These are phyloP conservation scores for Caryopteris hybrid DNA, from an alignment of 305 asterid genomes.

Conservation along the genomic window DNA sequence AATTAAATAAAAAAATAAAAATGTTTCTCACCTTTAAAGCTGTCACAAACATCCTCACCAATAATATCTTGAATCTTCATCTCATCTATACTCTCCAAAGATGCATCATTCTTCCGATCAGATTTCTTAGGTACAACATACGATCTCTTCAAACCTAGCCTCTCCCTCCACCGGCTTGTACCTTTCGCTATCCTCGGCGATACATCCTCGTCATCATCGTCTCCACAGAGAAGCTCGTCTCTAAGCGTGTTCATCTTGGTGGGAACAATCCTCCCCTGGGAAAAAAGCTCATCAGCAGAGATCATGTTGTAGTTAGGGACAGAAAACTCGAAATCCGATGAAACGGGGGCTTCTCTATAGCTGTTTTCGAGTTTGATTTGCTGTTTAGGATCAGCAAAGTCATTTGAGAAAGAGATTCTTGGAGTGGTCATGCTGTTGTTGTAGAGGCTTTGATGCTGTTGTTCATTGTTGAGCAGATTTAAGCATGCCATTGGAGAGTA, in stretches of 20 bases:
- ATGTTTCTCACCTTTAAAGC: constrained; percentile 24
- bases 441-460: constrained; percentile 43
- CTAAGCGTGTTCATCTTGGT: constrained; percentile 47
- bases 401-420: constrained; percentile 91
- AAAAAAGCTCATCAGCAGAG: constrained; percentile 79
- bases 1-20: too few relatives aligned
- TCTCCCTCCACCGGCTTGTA: constrained; percentile 67
- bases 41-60: constrained; percentile 16
- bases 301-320: constrained; percentile 45
- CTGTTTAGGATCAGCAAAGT: constrained; percentile 59
- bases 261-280: constrained; percentile 67
- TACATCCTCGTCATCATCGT: constrained; percentile 36
- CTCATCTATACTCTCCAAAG: constrained; percentile 59
- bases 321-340: constrained; percentile 73
- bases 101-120: constrained; percentile 35
- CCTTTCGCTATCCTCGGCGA: constrained; percentile 30
- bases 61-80: constrained; percentile 22
- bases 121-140: constrained; percentile 36
- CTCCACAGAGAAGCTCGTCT: constrained; percentile 66
- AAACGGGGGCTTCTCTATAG: constrained; percentile 86
- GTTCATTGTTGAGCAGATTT: constrained; percentile 68
- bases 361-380: constrained; percentile 47
- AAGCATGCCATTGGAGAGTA: constrained; percentile 56
- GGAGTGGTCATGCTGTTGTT: constrained; percentile 39
- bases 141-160: constrained; percentile 58